These are phyloP conservation scores for Simplicillium sp. DNA, from an alignment of 2,329 filamentous ascomycete species.

Conservation along the genomic window DNA sequence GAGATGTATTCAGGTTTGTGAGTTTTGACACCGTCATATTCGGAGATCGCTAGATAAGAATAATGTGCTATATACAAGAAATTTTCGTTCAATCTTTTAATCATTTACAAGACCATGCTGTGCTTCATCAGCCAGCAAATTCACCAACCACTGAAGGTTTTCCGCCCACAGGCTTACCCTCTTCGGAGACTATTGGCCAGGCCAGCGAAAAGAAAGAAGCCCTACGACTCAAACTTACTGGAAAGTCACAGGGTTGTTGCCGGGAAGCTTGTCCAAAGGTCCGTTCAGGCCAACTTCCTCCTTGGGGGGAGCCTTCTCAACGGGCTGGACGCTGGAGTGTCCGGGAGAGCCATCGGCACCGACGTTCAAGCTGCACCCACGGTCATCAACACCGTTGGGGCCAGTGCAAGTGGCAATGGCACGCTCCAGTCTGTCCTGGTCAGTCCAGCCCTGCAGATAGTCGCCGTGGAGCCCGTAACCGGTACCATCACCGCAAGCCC, in stretches of 20 bases:
- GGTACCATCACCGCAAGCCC: constrained; percentile 16
- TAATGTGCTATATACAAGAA: too few relatives aligned
- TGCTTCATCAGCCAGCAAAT: too few relatives aligned
- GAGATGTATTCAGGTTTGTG: too few relatives aligned
- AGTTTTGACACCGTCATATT: too few relatives aligned
- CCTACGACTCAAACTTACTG: too few relatives aligned
- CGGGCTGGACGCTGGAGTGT: constrained; percentile 7
- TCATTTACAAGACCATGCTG: too few relatives aligned
- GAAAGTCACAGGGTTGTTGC: constrained; percentile 14
- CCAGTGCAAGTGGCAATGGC: constrained; percentile 17
- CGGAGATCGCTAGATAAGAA: too few relatives aligned
- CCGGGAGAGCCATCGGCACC: constrained; percentile 13
- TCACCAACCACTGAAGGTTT: too few relatives aligned
- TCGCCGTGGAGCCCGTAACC: constrained; percentile 20
- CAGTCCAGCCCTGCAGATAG: constrained; percentile 18
- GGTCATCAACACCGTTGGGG: constrained; percentile 12
- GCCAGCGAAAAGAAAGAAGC: too few relatives aligned
- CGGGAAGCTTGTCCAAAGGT: constrained; percentile 14
- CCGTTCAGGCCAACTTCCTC: constrained; percentile 16
- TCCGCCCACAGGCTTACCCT: too few relatives aligned
- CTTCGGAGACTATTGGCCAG: too few relatives aligned
- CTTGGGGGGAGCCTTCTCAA: constrained; percentile 11
- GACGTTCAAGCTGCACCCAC: constrained; percentile 15
- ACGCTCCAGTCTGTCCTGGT: constrained; percentile 15
- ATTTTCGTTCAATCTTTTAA: too few relatives aligned